These are phyloP conservation scores for Pyrus bretschneideri DNA, from an alignment of 306 rosid species.

Conservation along the genomic window DNA sequence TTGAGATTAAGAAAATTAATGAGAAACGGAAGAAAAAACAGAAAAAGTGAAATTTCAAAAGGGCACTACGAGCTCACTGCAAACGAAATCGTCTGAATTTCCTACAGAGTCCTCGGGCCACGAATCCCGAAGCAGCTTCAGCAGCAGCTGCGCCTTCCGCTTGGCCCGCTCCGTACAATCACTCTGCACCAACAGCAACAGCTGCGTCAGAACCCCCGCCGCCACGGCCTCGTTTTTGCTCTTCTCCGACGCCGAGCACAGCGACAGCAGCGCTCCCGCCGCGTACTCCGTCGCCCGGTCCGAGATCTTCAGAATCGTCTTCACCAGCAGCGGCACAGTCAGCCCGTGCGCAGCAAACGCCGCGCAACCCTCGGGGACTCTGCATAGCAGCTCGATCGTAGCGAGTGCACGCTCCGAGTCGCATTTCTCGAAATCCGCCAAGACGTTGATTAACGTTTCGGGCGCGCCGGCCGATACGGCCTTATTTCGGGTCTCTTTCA, in stretches of 20 bases:
- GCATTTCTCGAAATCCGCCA: constrained; percentile 74
- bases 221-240: constrained; percentile 66
- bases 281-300: constrained; percentile 92
- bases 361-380: constrained; percentile 49
- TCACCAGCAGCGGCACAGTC: constrained; percentile 77
- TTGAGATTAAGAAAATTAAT: constrained; percentile 15
- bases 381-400: constrained; percentile 66
- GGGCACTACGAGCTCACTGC: constrained; percentile 60
- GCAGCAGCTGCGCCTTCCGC: constrained; percentile 81
- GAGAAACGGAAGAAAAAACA: background rate
- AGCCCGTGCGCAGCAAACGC: constrained; percentile 68
- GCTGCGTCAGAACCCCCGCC: constrained; percentile 76
- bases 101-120: constrained; percentile 85
- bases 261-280: constrained; percentile 71
- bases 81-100: constrained; percentile 74
- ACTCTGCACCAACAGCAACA: constrained; percentile 74
- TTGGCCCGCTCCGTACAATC: constrained; percentile 90
- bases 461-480: constrained; percentile 74
- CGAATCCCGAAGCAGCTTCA: constrained; percentile 96
- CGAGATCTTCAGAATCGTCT: constrained; percentile 68
- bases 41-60: constrained; percentile 16
- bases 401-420: constrained; percentile 84
- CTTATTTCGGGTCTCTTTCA: constrained; percentile 65
- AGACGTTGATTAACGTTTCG: constrained; percentile 48
- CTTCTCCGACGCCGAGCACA: constrained; percentile 67